phyloP scores from a whole-genome alignment of 306 rosid genomes.

The Leucaena leucocephala region DNA sequence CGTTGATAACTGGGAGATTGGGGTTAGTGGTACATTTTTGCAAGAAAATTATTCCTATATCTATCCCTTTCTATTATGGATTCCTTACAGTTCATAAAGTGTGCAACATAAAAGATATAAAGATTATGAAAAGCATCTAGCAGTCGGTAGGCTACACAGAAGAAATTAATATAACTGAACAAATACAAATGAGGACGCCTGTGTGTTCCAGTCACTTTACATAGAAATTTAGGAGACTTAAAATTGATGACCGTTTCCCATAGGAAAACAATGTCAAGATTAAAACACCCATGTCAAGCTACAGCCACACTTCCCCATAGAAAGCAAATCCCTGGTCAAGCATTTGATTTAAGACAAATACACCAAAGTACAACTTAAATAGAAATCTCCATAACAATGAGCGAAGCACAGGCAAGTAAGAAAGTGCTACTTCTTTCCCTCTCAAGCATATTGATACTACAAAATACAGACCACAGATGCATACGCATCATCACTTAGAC shows the following conservation, averaged over 20 bases:
- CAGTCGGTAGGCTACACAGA: not conserved
- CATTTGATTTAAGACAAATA: not conserved
- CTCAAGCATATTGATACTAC: not conserved
- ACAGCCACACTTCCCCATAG: not conserved
- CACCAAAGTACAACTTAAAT: slow-evolving; percentile 1
- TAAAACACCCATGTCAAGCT: not conserved
- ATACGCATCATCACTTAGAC: not conserved
- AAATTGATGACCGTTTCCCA: not conserved
- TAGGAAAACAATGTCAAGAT: not conserved
- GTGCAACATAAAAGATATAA: slow-evolving; percentile 7
- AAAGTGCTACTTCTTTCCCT: not conserved
- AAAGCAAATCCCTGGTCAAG: not conserved
- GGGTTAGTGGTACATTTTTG: no score
- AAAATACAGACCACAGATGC: not conserved
- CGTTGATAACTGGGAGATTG: no score
- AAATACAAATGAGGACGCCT: not conserved
- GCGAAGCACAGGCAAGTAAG: not conserved
- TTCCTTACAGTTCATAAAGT: no score
- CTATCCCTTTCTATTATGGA: no score
- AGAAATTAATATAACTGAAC: not conserved
- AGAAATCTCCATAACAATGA: not conserved
- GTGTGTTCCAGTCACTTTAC: not conserved
- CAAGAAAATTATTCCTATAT: no score
- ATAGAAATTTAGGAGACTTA: not conserved
- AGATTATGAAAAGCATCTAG: not conserved